Evolutionary conservation across 176 grass and related monocot species (phyloP).

Genomic region (Elymus sibiricus): DNA sequence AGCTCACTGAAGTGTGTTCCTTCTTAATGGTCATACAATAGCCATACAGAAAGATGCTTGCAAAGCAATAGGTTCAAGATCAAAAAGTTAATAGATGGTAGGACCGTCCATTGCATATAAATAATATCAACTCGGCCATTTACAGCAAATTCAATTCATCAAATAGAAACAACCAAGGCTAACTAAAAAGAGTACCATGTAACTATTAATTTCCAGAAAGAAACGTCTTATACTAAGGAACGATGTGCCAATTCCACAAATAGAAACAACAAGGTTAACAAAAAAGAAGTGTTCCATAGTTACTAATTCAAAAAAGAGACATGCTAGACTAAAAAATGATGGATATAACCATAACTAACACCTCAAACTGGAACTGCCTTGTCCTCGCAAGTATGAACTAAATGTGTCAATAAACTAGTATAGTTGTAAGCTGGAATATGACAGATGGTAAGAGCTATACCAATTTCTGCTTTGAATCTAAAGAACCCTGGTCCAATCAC

Average conservation of each 20-base stretch:
- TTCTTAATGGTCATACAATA: not conserved
- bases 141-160: not conserved
- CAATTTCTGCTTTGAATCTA: constrained; percentile 99
- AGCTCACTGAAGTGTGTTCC: not conserved
- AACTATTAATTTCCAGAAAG: not conserved
- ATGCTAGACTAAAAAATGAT: constrained; percentile 5
- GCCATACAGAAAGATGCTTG: not conserved
- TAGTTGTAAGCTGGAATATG: not conserved
- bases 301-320: constrained; percentile 1
- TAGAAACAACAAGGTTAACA: not conserved
- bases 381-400: not conserved
- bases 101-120: not conserved
- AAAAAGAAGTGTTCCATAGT: not conserved
- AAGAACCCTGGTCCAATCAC: constrained; percentile 99
- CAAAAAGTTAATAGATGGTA: not conserved
- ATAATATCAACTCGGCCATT: constrained; percentile 2
- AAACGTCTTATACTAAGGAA: constrained; percentile 1
- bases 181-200: not conserved
- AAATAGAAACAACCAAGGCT: not conserved
- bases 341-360: not conserved
- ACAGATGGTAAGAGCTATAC: constrained; percentile 37
- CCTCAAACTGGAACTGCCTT: not conserved
- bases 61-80: not conserved
- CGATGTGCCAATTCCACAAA: not conserved
- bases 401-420: constrained; percentile 9